These are phyloP conservation scores for Pythium chondricola DNA, from an alignment of 352 stramenopile genomes.

Conservation along the genomic window DNA sequence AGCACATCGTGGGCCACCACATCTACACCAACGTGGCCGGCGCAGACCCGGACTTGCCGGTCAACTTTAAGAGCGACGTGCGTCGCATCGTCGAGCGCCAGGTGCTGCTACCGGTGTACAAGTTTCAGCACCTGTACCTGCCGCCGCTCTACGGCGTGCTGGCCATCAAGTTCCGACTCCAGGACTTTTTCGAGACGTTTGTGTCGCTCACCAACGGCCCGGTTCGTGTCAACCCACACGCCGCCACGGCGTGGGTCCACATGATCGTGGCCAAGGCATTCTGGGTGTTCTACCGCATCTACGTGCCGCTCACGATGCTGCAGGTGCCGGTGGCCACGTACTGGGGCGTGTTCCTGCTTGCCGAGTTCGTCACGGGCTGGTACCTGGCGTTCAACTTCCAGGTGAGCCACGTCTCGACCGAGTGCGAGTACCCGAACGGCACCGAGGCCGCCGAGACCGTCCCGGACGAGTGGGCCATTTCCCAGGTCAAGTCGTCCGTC, in stretches of 20 bases:
- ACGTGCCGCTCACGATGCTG: constrained; percentile 77
- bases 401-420: constrained; percentile 86
- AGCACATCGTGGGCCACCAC: constrained; percentile 95
- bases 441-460: constrained; percentile 56
- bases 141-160: constrained; percentile 92
- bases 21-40: constrained; percentile 94
- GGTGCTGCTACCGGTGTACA: constrained; percentile 80
- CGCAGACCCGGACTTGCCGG: constrained; percentile 91
- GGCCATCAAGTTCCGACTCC: constrained; percentile 90
- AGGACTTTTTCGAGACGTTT: constrained; percentile 90
- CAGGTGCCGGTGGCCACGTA: constrained; percentile 51
- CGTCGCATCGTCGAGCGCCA: constrained; percentile 85
- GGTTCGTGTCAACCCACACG: constrained; percentile 89
- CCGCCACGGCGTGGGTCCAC: constrained; percentile 62
- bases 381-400: constrained; percentile 94
- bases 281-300: constrained; percentile 88
- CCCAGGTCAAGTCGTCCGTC: constrained; percentile 92
- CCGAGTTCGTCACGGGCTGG: constrained; percentile 89
- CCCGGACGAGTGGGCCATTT: constrained; percentile 89
- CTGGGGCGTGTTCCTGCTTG: constrained; percentile 78
- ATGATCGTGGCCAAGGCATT: constrained; percentile 87
- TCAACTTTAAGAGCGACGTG: constrained; percentile 83
- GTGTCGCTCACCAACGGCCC: constrained; percentile 81
- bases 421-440: constrained; percentile 84
- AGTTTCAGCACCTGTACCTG: constrained; percentile 91